Evolutionary conservation across 345 rosid species (phyloP), one percentile per base, ranked within the genome.

Genomic region (Aethionema arabicum): DNA sequence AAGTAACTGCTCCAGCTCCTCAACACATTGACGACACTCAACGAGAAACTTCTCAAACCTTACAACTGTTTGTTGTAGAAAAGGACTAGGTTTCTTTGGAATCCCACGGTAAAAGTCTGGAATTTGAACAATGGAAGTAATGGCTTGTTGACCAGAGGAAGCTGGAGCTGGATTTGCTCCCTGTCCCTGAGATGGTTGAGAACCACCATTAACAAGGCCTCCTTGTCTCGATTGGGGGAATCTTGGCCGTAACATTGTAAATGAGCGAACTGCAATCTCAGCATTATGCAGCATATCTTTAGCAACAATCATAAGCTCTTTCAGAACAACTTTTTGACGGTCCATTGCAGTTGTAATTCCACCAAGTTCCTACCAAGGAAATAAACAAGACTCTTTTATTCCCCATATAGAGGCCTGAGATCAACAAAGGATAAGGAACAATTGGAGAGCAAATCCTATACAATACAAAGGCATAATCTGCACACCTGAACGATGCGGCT

Each of bases 1-100:
- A 61, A 88, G 87, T 66, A 90, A 67, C 33, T 90, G 99, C 75
- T 93, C 99, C 71, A 93, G 70, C 79, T 93, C 99, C 74, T 84
- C 95, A 68, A 90, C 78, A 91, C 92, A 93, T 46, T 90, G 97
- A 9, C 85, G 83, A 15, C 95, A 93, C 65, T 86, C 92, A 50
- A 67, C 78, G 32, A 93, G 77, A 70, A 85, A 87, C 79, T 83
- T 93, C 82, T 90, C 96, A 65, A 85, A 93, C 79, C 97, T 85
- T 37, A 61, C 76, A 78, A 85, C 85, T 1, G 97, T 84, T 48
- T 87, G 90, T 80, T 72, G 88, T 55, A 93, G 60, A 74, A 87
- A 93, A 5, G 74, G 88, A 9, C 96, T 85, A 0, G 99, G 97
- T 68, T 93, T 93, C 82, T 80, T 87, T 3, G 96, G 97, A 44